phyloP scores from a whole-genome alignment of 768 basidiomycete genomes.

The Dioszegia hungarica region DNA sequence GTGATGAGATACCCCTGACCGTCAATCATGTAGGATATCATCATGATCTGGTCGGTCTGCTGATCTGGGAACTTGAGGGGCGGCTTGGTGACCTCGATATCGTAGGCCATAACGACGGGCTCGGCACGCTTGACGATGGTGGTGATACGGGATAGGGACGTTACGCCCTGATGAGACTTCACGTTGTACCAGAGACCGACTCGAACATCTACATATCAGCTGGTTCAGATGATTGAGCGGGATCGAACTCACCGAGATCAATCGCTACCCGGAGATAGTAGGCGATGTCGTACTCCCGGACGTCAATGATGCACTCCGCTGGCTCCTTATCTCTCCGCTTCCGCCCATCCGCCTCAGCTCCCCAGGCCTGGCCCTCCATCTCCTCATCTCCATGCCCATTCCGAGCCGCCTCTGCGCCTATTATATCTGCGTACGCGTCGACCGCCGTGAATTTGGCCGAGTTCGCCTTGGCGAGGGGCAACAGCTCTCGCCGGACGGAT shows the following conservation, averaged over 20 bases:
- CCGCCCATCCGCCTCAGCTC: constrained; percentile 46
- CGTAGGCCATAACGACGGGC: constrained; percentile 96
- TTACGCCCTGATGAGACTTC: constrained; percentile 73
- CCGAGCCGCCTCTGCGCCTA: constrained; percentile 64
- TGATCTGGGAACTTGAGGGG: constrained; percentile 99
- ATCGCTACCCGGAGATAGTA: constrained; percentile 99
- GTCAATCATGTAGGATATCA: constrained; percentile 99
- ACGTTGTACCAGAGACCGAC: constrained; percentile 97
- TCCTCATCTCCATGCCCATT: constrained; percentile 54
- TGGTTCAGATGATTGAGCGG: not conserved
- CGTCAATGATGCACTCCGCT: constrained; percentile 85
- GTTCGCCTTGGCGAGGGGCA: constrained; percentile 84
- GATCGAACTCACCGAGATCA: constrained; percentile 62
- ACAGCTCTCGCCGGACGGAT: constrained; percentile 75
- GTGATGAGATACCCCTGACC: constrained; percentile 91
- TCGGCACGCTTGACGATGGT: constrained; percentile 97
- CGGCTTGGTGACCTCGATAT: constrained; percentile 99
- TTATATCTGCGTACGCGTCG: constrained; percentile 95
- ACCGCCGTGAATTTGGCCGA: constrained; percentile 88
- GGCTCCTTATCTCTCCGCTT: constrained; percentile 63
- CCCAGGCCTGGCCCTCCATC: constrained; percentile 50
- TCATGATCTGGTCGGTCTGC: constrained; percentile 96
- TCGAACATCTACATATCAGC: constrained; percentile 61
- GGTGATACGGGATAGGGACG: constrained; percentile 62
- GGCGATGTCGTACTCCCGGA: constrained; percentile 92